Conservation (phyloP, 768 basidiomycete genomes). For the Tephrocybe rancida region DNA sequence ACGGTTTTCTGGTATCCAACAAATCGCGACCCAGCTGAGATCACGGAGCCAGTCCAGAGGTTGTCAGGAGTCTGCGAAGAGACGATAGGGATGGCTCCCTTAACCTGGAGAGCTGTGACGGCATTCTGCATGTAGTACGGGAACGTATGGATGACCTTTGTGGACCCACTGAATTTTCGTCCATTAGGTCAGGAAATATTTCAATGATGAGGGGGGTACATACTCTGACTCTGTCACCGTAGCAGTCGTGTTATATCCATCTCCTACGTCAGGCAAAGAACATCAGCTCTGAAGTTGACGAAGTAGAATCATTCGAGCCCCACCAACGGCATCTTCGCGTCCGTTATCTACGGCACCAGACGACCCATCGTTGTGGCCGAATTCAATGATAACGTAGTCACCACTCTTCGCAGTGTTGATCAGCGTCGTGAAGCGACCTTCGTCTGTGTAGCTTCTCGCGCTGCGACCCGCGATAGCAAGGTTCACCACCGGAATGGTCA, state of each 20-base stretch:
- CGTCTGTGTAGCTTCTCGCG: slow-evolving; percentile 49
- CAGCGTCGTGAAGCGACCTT: slow-evolving; percentile 46
- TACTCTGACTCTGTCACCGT: slow-evolving; percentile 38
- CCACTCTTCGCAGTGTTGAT: slow-evolving; percentile 39
- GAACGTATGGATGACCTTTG: slow-evolving; percentile 45
- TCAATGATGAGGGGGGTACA: no score
- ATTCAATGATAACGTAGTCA: slow-evolving; percentile 47
- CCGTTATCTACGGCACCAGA: slow-evolving; percentile 39
- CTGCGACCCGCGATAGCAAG: slow-evolving; percentile 47
- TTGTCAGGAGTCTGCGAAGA: slow-evolving; percentile 52
- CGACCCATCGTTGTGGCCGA: slow-evolving; percentile 52
- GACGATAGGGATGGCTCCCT: slow-evolving; percentile 49
- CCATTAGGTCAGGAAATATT: not conserved
- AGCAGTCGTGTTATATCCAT: slow-evolving; percentile 35
- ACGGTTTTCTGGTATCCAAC: slow-evolving; percentile 44
- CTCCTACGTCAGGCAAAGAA: slow-evolving; percentile 6
- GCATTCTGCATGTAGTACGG: slow-evolving; percentile 49
- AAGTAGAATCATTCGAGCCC: not conserved
- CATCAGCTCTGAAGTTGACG: no score
- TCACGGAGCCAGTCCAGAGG: slow-evolving; percentile 37
- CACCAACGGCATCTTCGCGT: slow-evolving; percentile 40
- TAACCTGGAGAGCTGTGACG: slow-evolving; percentile 39
- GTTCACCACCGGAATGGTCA: slow-evolving; percentile 47
- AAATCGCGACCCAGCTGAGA: slow-evolving; percentile 42
- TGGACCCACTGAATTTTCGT: slow-evolving; percentile 30